These are phyloP conservation scores for Neopestalotiopsis rosae DNA, from an alignment of 2,329 filamentous ascomycete genomes.

Conservation along the genomic window DNA sequence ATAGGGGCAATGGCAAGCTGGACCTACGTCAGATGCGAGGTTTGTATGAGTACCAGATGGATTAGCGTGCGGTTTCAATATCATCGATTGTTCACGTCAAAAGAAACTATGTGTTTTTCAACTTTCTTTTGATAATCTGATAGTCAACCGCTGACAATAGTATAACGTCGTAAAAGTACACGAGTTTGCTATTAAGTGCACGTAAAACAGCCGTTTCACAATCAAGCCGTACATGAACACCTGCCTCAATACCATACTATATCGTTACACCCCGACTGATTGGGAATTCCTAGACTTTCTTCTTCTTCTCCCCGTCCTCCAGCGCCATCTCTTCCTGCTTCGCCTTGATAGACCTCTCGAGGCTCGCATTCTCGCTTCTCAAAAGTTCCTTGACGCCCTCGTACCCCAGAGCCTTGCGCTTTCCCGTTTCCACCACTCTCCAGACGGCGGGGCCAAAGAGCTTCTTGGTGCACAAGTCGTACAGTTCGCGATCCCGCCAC, in stretches of 20 bases:
- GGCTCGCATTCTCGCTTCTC: neutral
- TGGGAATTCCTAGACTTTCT: neutral
- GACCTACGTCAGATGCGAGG: no score
- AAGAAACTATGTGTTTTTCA: no score
- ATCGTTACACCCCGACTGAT: neutral
- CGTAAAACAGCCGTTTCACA: neutral
- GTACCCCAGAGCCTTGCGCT: neutral
- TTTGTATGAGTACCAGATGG: no score
- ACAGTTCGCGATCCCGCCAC: constrained; percentile 21
- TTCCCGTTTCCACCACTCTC: constrained; percentile 18
- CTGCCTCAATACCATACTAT: neutral
- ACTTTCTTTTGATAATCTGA: no score
- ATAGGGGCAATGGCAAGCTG: no score
- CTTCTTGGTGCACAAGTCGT: constrained; percentile 16
- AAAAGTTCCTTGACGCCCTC: neutral
- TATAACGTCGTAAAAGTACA: no score
- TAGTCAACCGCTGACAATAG: no score
- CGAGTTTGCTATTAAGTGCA: no score
- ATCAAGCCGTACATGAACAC: neutral
- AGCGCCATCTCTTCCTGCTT: constrained; percentile 10
- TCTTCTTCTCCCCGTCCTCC: neutral
- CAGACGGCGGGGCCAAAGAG: constrained; percentile 19
- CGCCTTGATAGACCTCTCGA: neutral
- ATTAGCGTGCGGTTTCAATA: no score
- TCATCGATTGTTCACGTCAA: no score